phyloP scores from a whole-genome alignment of 441 rosid species.

The Syzygium syzygioides region DNA sequence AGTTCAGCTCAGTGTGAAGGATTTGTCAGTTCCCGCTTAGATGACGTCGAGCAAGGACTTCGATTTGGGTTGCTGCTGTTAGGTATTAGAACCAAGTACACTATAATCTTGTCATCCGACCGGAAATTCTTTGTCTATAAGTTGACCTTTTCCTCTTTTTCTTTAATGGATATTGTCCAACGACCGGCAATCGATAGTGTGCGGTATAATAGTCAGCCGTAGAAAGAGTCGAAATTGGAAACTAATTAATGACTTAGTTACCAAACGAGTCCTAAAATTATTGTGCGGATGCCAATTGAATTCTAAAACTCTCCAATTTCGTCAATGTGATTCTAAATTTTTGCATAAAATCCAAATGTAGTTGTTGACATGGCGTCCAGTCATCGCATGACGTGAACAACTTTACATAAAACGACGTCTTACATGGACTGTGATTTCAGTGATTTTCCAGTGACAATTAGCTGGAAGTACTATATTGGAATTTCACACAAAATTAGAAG shows the following conservation, averaged over 20 bases:
- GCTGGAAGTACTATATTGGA: accelerated
- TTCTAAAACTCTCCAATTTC: neutral
- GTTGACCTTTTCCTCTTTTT: neutral
- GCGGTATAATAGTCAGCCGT: neutral
- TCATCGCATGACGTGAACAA: neutral
- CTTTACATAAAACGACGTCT: neutral
- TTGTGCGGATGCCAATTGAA: neutral
- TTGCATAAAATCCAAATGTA: neutral
- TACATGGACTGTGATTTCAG: neutral
- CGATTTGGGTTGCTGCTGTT: neutral
- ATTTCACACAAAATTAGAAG: neutral
- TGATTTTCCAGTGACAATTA: neutral
- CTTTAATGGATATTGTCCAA: neutral
- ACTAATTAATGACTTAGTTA: neutral
- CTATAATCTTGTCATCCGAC: neutral
- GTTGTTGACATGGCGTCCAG: accelerated
- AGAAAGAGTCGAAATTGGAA: neutral
- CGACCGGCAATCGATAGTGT: neutral
- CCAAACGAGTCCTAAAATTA: no score
- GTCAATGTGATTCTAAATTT: neutral
- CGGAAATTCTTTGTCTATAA: neutral
- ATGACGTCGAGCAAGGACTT: neutral
- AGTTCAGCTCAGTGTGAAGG: neutral
- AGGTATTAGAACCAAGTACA: neutral
- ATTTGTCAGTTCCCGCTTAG: neutral